phyloP scores from a whole-genome alignment of 441 rosid species.

The Raphanus hybrid region DNA sequence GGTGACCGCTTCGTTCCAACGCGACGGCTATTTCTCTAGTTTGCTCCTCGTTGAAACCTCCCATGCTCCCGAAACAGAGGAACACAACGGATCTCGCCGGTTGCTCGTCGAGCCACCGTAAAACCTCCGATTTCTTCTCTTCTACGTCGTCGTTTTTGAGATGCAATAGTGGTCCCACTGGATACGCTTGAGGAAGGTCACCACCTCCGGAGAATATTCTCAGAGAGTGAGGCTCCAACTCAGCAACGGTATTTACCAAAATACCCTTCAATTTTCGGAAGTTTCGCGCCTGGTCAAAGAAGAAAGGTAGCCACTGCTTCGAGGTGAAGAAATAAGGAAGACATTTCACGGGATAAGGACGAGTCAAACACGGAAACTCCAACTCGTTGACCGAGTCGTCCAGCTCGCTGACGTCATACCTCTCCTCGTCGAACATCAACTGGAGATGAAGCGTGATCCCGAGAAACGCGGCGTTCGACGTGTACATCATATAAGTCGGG shows the following conservation, averaged over 20 bases:
- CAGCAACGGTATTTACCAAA: constrained; percentile 50
- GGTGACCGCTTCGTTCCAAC: constrained; percentile 47
- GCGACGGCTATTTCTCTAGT: constrained; percentile 53
- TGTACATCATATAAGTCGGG: constrained; percentile 48
- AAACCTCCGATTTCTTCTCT: constrained; percentile 31
- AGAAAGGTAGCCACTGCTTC: neutral
- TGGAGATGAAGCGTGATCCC: constrained; percentile 44
- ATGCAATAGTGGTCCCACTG: constrained; percentile 59
- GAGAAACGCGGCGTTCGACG: constrained; percentile 50
- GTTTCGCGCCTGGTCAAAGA: neutral
- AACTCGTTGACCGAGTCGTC: constrained; percentile 43
- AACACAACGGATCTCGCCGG: constrained; percentile 59
- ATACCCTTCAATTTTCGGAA: constrained; percentile 49
- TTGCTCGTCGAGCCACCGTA: constrained; percentile 63
- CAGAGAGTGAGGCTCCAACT: constrained; percentile 50
- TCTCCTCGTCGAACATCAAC: constrained; percentile 34
- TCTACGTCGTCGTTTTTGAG: constrained; percentile 6
- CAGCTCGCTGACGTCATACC: constrained; percentile 38
- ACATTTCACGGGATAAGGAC: constrained; percentile 42
- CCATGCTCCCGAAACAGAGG: constrained; percentile 73
- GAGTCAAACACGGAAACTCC: constrained; percentile 42
- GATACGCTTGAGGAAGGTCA: constrained; percentile 49
- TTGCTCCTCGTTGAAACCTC: constrained; percentile 54
- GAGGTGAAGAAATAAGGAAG: constrained; percentile 26
- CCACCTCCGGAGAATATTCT: neutral